phyloP scores from a whole-genome alignment of 331 rosid genomes.

The Rosa hybrid region DNA sequence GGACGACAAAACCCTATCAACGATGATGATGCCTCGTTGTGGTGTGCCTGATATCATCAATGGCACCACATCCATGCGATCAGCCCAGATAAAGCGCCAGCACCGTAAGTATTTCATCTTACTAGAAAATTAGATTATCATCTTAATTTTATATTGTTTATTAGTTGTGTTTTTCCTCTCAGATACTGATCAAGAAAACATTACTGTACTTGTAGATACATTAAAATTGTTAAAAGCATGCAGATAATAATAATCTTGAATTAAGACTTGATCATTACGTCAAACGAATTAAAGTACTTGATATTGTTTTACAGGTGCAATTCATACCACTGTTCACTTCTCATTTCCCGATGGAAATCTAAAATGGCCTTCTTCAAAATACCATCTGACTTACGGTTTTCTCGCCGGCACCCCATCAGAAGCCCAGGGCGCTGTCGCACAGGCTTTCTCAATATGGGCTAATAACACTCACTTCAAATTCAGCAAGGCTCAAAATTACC shows the following conservation, averaged over 20 bases:
- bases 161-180: no score
- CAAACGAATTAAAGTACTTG: not conserved
- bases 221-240: not conserved
- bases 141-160: no score
- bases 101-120: not conserved
- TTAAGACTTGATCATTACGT: not conserved
- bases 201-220: not conserved
- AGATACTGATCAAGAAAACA: no score
- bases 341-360: conserved; percentile 28
- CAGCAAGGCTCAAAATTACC: not conserved
- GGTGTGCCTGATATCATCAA: conserved; percentile 28
- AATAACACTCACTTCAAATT: conserved; percentile 28
- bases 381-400: conserved; percentile 28
- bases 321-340: conserved; percentile 3
- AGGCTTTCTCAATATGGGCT: conserved; percentile 42
- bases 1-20: conserved; percentile 7
- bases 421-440: conserved; percentile 15
- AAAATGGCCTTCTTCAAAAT: conserved; percentile 33
- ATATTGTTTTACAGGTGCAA: not conserved
- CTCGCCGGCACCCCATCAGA: not conserved
- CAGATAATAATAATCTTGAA: not conserved
- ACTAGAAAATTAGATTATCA: not conserved
- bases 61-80: conserved; percentile 13
- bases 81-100: not conserved
- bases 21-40: conserved; percentile 36